phyloP scores from a whole-genome alignment of 169 alveolate genomes.

The Plasmodium fragile region DNA sequence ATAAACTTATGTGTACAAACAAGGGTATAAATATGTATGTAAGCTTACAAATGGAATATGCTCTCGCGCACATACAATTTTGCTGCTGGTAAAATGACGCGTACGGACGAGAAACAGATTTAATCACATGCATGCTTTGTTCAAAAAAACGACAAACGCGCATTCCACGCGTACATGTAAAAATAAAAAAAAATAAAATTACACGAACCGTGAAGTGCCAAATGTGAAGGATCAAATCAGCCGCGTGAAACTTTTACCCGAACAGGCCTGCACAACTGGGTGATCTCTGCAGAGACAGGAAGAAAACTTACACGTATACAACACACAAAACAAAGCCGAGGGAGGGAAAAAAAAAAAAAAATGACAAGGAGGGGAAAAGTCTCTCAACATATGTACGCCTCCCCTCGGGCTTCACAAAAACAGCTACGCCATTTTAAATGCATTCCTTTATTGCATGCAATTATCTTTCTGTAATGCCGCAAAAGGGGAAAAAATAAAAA shows the following conservation, averaged over 20 bases:
- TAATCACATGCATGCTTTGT: neutral
- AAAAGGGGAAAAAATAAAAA: neutral
- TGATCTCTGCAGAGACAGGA: neutral
- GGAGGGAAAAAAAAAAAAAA: neutral
- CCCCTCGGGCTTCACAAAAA: neutral
- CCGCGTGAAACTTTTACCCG: neutral
- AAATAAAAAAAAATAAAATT: neutral
- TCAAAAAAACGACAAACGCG: neutral
- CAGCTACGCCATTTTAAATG: slow-evolving; percentile 1
- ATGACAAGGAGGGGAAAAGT: neutral
- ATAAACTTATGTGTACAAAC: neutral
- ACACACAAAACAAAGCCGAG: neutral
- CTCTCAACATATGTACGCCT: neutral
- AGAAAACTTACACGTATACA: neutral
- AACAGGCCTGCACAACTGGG: neutral
- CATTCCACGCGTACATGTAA: neutral
- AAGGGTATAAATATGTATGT: neutral
- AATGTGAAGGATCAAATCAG: neutral
- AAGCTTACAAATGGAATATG: neutral
- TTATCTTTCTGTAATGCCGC: neutral
- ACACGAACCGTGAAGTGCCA: neutral
- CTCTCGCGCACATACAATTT: neutral
- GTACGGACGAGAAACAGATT: neutral
- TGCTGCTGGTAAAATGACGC: neutral
- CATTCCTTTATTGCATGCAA: slow-evolving; percentile 12